Conservation (phyloP, 2,329 filamentous ascomycete species). For the Ciborinia camelliae region DNA sequence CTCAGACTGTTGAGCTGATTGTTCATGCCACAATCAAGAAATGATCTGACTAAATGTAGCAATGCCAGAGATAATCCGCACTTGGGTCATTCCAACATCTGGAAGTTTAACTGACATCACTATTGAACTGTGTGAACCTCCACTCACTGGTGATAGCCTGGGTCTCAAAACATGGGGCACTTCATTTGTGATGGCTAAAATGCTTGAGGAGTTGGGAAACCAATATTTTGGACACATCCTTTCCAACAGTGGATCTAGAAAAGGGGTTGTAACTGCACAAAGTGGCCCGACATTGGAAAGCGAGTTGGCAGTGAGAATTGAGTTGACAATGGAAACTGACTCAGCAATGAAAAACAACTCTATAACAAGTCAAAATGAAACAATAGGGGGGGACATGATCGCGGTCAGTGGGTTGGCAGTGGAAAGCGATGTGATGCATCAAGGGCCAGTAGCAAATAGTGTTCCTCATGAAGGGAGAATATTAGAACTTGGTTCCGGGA, state of each 20-base stretch:
- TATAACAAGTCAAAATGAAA: neutral
- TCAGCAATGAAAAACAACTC: neutral
- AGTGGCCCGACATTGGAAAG: neutral
- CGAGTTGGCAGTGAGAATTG: neutral
- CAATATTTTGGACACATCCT: conserved; percentile 38
- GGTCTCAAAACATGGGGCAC: conserved; percentile 96
- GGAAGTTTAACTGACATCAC: conserved; percentile 45
- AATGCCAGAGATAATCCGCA: conserved; percentile 60
- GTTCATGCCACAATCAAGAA: neutral
- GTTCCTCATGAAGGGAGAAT: conserved; percentile 34
- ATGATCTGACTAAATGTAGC: conserved; percentile 39
- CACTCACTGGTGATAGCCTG: conserved; percentile 80
- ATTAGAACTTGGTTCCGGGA: conserved; percentile 85
- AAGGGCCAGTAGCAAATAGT: neutral
- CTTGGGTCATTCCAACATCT: conserved; percentile 54
- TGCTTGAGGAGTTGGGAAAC: conserved; percentile 50
- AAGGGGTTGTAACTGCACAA: neutral
- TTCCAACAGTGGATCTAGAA: conserved; percentile 22
- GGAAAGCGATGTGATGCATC: neutral
- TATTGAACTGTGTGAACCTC: conserved; percentile 77
- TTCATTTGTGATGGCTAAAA: conserved; percentile 77
- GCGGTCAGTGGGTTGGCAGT: neutral
- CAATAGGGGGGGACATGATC: neutral
- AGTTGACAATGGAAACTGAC: conserved; percentile 2
- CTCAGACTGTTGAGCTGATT: neutral